Base-by-base conservation (phyloP, 805 yeast genomes). In the Candida qinlingensis region DNA sequence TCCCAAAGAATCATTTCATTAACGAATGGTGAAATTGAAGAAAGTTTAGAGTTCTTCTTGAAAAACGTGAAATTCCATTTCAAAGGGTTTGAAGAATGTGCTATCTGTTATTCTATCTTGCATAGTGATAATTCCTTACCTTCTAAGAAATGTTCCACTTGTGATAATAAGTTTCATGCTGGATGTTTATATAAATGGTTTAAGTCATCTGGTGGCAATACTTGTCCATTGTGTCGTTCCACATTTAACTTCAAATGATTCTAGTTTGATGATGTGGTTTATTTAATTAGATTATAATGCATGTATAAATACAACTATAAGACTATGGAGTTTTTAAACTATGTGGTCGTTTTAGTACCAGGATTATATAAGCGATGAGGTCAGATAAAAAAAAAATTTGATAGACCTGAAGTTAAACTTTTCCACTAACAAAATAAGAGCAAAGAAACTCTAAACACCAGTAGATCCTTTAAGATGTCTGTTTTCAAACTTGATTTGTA, bases 121-220 rank as follows among this genome's bases (percentile, higher is more conserved):
- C 96, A 91, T 62, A 76, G 75, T 11, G 97, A 90, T 60, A 87
- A 87, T 59, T 85, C 96, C 7, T 74, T 94, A 49, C 99, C 99
- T 6, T 81, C 89, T 44, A 91, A 89, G 67, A 76, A 76, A 3
- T 94, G 99, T 68, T 73, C 85, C 12, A 90, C 96, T 0, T 94
- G 99, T 75, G 81, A 81, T 61, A 92, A 94, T 73, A 88, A 86
- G 64, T 94, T 91, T 74, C 99, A 94, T 66, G 83, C 96, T 7
- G 96, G 94, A 4, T 94, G 99, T 74, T 72, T 94, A 39, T 91
- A 89, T 74, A 87, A 91, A 64, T 94, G 99, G 99, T 94, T 94
- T 70, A 87, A 88, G 71, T 90, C 96, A 56, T 87, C 96, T 11
- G 95, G 94, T 38, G 78, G 87, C 47, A 87, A 88, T 55, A 85